A percentile compares a stretch with the other conserved stretches of the same genome.
Evolutionary conservation across 257 asterid species (phyloP).

Genomic region (Hygrophila difformis): DNA sequence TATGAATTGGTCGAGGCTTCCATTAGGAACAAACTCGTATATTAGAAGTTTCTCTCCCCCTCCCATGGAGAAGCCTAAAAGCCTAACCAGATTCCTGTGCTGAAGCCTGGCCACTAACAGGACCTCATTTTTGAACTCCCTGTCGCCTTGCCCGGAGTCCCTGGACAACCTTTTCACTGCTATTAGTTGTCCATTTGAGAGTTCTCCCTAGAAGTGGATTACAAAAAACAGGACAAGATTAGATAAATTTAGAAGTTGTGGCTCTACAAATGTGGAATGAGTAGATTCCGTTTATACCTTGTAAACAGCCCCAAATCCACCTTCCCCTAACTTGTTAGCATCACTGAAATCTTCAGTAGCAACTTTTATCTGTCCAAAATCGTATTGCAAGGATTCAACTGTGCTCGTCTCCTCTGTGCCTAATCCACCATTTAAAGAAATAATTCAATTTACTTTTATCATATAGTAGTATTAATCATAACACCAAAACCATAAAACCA

Average conservation of each 20-base stretch:
- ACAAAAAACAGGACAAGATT: not conserved
- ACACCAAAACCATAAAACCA: not conserved
- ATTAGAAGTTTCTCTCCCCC: slow-evolving; percentile 15
- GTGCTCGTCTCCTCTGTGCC: slow-evolving; percentile 1
- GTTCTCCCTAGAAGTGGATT: slow-evolving; percentile 14
- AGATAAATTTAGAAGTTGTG: too few relatives aligned
- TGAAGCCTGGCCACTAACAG: slow-evolving; percentile 25
- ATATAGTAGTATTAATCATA: too few relatives aligned
- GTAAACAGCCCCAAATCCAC: slow-evolving; percentile 22
- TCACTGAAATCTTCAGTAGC: slow-evolving; percentile 18
- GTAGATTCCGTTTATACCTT: slow-evolving; percentile 8
- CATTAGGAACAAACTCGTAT: slow-evolving; percentile 21
- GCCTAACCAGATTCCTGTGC: slow-evolving; percentile 25
- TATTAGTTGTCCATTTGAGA: slow-evolving; percentile 12
- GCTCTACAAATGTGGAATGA: too few relatives aligned
- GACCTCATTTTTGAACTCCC: slow-evolving; percentile 21
- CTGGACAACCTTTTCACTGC: slow-evolving; percentile 22
- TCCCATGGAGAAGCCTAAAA: slow-evolving; percentile 24
- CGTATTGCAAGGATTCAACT: slow-evolving; percentile 17
- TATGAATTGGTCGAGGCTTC: slow-evolving; percentile 25
- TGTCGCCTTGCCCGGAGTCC: slow-evolving; percentile 8
- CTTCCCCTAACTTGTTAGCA: slow-evolving; percentile 17
- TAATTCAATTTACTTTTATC: too few relatives aligned
- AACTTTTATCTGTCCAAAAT: slow-evolving; percentile 9
- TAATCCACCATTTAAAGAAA: not conserved